Base-by-base conservation (phyloP, 2,329 filamentous ascomycete species). In the Pezicula carpinea region DNA sequence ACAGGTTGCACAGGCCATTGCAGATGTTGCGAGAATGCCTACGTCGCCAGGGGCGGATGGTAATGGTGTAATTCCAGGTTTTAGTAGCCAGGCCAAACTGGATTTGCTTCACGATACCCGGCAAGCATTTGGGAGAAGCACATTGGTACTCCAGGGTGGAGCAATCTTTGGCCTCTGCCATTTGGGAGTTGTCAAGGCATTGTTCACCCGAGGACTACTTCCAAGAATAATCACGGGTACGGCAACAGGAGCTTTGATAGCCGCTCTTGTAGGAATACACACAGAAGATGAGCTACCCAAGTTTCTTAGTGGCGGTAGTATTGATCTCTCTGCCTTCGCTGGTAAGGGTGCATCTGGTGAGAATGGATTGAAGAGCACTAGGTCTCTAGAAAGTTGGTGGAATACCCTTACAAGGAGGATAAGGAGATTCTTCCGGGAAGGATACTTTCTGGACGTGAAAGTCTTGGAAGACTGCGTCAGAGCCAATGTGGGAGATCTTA, bases 121-220 rank as follows among this genome's bases (percentile, higher is more conserved):
- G 10, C 89, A 93, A 64, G 88, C 89, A 0, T 95, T 95, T 67
- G 92, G 91, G 8, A 77, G 90, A 54, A 93, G 85, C 47, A 90
- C 87, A 1, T 74, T 96, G 19, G 85, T 96, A 4, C 69, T 96
- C 1, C 90, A 96, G 64, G 91, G 91, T 40, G 91, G 92, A 13
- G 87, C 89, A 35, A 92, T 95, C 48, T 96, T 96, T 59, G 91
- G 91, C 2, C 70, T 96, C 8, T 96, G 89, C 59, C 92, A 96
- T 66, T 66, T 96, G 4, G 91, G 91, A 6, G 89, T 96, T 5
- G 87, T 95, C 33, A 95, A 92, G 63, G 90, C 90, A 2, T 71
- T 96, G 34, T 88, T 91, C 66, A 69, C 90, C 31, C 80, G 87
- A 22, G 88, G 88, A 0, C 69, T 96, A 14, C 73, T 96, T 39